Conservation (phyloP, 1,284 basidiomycete species). For the Malassezia dermatis region DNA sequence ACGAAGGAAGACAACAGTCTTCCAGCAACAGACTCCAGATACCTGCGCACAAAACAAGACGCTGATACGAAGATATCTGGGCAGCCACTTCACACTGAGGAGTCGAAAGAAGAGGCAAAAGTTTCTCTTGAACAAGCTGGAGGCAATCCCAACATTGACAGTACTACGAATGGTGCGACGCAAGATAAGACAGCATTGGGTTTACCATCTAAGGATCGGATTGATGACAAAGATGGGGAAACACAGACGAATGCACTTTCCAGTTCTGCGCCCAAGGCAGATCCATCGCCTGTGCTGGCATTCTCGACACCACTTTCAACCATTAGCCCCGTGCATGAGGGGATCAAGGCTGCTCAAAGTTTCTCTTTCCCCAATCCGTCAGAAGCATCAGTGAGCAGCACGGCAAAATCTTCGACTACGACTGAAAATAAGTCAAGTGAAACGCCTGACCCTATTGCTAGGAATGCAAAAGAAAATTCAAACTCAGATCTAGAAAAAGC, state of each 20-base stretch:
- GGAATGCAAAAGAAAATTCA: conserved; percentile 14
- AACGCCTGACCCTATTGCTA: neutral
- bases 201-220: neutral
- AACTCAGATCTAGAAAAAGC: neutral
- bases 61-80: neutral
- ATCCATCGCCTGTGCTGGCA: neutral
- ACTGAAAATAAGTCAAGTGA: conserved; percentile 2
- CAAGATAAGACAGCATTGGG: neutral
- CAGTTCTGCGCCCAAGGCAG: neutral
- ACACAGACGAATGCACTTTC: neutral
- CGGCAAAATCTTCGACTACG: neutral
- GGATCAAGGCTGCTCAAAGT: no score
- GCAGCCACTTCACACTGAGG: neutral
- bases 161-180: no score
- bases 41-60: neutral
- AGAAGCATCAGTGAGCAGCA: neutral
- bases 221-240: neutral
- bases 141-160: neutral
- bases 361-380: conserved; percentile 18
- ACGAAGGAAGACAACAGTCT: neutral
- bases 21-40: neutral
- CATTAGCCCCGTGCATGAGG: neutral
- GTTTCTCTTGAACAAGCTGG: neutral
- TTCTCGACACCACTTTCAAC: neutral
- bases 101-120: neutral